These are phyloP conservation scores for Candida mesenterica DNA, from an alignment of 1,139 yeast genomes.

Conservation along the genomic window DNA sequence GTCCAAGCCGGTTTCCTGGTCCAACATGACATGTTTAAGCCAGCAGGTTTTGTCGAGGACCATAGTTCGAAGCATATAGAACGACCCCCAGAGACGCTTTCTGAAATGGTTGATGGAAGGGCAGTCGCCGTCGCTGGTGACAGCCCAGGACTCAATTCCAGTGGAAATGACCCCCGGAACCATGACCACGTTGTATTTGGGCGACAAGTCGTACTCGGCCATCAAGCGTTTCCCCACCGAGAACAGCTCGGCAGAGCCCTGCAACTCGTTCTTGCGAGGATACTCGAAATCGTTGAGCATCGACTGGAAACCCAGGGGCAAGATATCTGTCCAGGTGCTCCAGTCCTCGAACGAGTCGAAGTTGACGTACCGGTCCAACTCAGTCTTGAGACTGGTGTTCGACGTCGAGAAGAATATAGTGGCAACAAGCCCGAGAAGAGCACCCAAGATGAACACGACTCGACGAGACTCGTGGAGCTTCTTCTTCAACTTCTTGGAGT, in stretches of 20 bases:
- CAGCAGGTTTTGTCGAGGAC: slow-evolving; percentile 88
- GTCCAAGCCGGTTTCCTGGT: slow-evolving; percentile 87
- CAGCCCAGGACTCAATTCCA: slow-evolving; percentile 92
- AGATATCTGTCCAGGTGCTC: slow-evolving; percentile 53
- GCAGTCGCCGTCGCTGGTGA: slow-evolving; percentile 63
- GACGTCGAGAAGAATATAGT: slow-evolving; percentile 63
- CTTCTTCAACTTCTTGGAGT: slow-evolving; percentile 12
- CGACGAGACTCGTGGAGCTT: slow-evolving; percentile 39
- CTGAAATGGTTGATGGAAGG: slow-evolving; percentile 84
- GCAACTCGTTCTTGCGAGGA: slow-evolving; percentile 27
- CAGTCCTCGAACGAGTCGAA: slow-evolving; percentile 53
- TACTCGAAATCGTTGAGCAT: slow-evolving; percentile 57
- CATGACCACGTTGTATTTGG: slow-evolving; percentile 78
- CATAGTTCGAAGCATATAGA: slow-evolving; percentile 93
- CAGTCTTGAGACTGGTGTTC: slow-evolving; percentile 39
- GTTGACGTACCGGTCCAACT: slow-evolving; percentile 55
- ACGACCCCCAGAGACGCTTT: slow-evolving; percentile 94
- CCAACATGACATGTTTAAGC: slow-evolving; percentile 87
- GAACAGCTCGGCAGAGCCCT: slow-evolving; percentile 74
- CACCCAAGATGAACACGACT: slow-evolving; percentile 54
- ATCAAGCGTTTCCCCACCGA: slow-evolving; percentile 77
- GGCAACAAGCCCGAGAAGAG: slow-evolving; percentile 62
- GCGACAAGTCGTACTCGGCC: slow-evolving; percentile 47
- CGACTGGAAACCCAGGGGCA: slow-evolving; percentile 65
- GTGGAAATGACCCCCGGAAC: slow-evolving; percentile 97